Evolutionary conservation across 768 basidiomycete species (phyloP), one percentile per base, ranked within the genome.

Genomic region (Mycena amicta): DNA sequence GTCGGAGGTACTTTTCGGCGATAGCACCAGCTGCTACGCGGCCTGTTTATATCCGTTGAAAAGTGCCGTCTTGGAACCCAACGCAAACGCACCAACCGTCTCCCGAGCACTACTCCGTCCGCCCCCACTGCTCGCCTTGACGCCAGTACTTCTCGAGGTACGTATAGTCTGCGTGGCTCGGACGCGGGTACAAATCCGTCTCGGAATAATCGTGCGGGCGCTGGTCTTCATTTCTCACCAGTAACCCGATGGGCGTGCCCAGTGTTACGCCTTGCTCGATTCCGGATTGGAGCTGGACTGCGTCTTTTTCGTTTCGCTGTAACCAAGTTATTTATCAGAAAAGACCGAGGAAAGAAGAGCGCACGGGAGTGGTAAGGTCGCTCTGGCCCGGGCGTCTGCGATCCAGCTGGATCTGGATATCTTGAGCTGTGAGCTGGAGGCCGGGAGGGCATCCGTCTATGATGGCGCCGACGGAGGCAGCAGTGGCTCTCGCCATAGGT

Each of bases 401-500:
- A 67, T 88, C 94, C 15, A 99, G 83, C 71, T 99, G 97, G 16
- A 83, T 75, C 71, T 99, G 97, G 43, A 99, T 87, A 69, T 98
- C 96, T 65, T 86, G 77, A 33, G 90, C 79, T 26, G 87, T 80
- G 56, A 99, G 80, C 60, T 82, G 80, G 31, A 98, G 76, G 15
- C 97, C 96, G 37, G 96, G 96, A 53, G 96, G 96, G 64, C 94
- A 94, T 30, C 97, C 97, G 71, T 98, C 97, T 67, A 99, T 87
- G 74, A 99, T 98, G 31, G 93, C 94, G 15, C 97, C 97, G 31
- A 98, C 97, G 15, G 93, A 95, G 28, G 92, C 86, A 71, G n/a
- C 97, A 98, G 72, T 99, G 97, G 62, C 92, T 94, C 79, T 99
- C 97, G 58, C 97, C 97, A 70, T 92, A 99, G 63, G 97, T 99